Evolutionary conservation across 2,329 filamentous ascomycete species (phyloP), one percentile per base, ranked within the genome.

Genomic region (Penicillium sp.): DNA sequence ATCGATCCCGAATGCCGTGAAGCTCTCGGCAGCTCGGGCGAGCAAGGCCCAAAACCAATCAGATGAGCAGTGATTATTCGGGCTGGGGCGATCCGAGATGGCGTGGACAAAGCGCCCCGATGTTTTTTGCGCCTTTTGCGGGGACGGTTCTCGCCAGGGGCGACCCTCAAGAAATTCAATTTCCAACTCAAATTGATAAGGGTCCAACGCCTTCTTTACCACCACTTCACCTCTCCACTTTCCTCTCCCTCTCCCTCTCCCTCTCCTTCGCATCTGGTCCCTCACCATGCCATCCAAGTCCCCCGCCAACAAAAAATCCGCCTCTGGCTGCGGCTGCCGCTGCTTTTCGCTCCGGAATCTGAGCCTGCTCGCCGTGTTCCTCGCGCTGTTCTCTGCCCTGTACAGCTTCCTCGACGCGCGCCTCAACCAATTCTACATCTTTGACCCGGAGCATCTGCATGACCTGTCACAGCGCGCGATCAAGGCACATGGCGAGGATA

Each of bases 401-500:
- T 76, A 76, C 69, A 68, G 60, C 63, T 76, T 68, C 63, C 66
- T 76, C 56, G 70, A 77, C 56, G 68, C 74, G 61, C 74, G 74
- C 50, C 70, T 77, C 50, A 71, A 77, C 49, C 75, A 71, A 54
- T 82, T 93, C 80, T 95, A 92, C 82, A 85, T 95, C 75, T 93
- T 96, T 77, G 79, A 87, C 55, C 84, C 84, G 2, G 79, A 82
- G 16, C 83, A 91, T 61, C 82, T 96, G 60, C 86, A 91, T 71
- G 82, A 88, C 60, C 78, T 95, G 36, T 83, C 89, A 11, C 78
- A 85, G 75, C 83, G 85, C 62, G 89, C 86, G 35, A 84, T 96
- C 63, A 80, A 78, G 10, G 76, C 82, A 40, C 87, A 94, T 74
- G 90, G 90, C 66, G 90, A 93, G 74, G 84, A 94, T 79, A 96